A percentile compares a stretch with the other conserved stretches of the same genome.
These are phyloP conservation scores for Geosmithia morbida DNA, from an alignment of 2,329 filamentous ascomycete genomes.

Conservation along the genomic window DNA sequence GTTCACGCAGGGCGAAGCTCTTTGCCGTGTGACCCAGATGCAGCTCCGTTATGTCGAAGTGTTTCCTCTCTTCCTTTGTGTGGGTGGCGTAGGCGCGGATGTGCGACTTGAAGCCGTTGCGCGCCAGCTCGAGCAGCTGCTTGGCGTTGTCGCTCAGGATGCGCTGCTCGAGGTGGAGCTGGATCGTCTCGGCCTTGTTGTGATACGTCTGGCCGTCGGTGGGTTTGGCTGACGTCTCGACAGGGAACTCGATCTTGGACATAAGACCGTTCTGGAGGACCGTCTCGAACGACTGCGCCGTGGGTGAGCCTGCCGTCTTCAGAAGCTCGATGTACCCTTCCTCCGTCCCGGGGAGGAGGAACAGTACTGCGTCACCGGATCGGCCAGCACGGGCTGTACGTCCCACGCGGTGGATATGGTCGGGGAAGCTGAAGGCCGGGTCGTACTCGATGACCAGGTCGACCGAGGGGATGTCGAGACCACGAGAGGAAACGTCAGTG, in stretches of 20 bases:
- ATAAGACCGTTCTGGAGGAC: slow-evolving; percentile 53
- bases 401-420: slow-evolving; percentile 89
- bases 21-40: slow-evolving; percentile 92
- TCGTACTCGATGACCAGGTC: slow-evolving; percentile 95
- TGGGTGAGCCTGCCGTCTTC: slow-evolving; percentile 31
- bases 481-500: slow-evolving; percentile 90
- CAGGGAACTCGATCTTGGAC: slow-evolving; percentile 47
- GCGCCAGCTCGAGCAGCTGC: slow-evolving; percentile 63
- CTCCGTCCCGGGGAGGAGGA: slow-evolving; percentile 80
- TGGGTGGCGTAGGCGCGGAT: slow-evolving; percentile 93
- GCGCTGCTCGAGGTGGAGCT: slow-evolving; percentile 45
- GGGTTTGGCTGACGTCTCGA: slow-evolving; percentile 46
- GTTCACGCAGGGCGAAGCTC: slow-evolving; percentile 79
- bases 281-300: slow-evolving; percentile 35
- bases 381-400: slow-evolving; percentile 88
- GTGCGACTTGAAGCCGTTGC: slow-evolving; percentile 80
- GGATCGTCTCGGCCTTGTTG: slow-evolving; percentile 39
- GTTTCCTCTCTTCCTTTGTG: slow-evolving; percentile 65
- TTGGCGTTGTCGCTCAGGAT: slow-evolving; percentile 36
- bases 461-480: slow-evolving; percentile 87
- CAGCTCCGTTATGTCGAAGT: slow-evolving; percentile 83
- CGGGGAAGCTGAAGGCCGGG: slow-evolving; percentile 81
- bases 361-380: slow-evolving; percentile 74
- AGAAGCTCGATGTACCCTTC: slow-evolving; percentile 79
- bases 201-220: slow-evolving; percentile 28